Evolutionary conservation across 331 rosid species (phyloP).

Genomic region (Malus hybrid): DNA sequence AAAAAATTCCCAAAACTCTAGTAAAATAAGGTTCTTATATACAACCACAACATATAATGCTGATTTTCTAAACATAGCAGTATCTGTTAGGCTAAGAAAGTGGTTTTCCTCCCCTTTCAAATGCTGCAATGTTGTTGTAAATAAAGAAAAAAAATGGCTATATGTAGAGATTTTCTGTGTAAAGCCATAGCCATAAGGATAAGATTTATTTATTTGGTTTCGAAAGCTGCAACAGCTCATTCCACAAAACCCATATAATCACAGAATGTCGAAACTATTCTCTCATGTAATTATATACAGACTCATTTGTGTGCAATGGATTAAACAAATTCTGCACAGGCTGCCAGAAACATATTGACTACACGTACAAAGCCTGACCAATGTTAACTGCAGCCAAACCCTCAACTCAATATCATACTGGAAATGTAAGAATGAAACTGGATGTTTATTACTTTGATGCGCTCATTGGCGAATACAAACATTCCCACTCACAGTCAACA

Average conservation of each 20-base stretch:
- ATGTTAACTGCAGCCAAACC: background rate
- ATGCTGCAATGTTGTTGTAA: too few relatives aligned
- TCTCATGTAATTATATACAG: constrained; percentile 3
- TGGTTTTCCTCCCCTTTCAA: too few relatives aligned
- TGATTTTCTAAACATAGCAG: too few relatives aligned
- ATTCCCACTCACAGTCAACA: background rate
- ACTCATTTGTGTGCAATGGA: background rate
- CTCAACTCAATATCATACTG: background rate
- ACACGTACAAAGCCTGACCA: background rate
- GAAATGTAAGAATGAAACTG: background rate
- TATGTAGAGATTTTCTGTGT: too few relatives aligned
- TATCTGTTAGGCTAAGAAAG: too few relatives aligned
- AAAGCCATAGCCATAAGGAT: background rate
- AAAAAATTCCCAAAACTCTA: background rate
- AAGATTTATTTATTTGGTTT: background rate
- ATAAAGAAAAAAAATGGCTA: too few relatives aligned
- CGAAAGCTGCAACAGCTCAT: background rate
- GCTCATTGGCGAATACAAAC: constrained; percentile 3
- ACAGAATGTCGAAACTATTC: constrained; percentile 1
- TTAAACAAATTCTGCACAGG: background rate
- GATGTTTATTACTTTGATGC: constrained; percentile 1
- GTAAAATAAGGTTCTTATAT: background rate
- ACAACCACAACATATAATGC: background rate
- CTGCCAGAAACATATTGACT: background rate
- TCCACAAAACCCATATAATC: constrained; percentile 1